phyloP scores from a whole-genome alignment of 2,329 filamentous ascomycete species.

The Aurifilum marmelostoma region DNA sequence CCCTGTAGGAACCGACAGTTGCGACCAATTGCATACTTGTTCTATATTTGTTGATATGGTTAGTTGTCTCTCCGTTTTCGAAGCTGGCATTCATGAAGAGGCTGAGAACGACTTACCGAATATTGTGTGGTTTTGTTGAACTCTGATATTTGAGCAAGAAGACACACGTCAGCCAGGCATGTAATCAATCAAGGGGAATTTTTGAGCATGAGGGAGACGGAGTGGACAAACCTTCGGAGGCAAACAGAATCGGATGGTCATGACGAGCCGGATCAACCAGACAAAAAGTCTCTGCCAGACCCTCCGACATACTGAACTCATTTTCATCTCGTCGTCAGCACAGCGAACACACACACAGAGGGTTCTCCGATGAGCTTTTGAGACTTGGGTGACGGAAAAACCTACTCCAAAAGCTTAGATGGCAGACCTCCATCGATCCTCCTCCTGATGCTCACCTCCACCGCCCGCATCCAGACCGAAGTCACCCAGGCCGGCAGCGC shows the following conservation, averaged over 20 bases:
- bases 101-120: slow-evolving; percentile 4
- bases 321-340: background rate
- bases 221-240: slow-evolving; percentile 64
- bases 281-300: slow-evolving; percentile 76
- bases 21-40: slow-evolving; percentile 72
- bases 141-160: slow-evolving; percentile 49
- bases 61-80: too few relatives aligned
- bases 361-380: too few relatives aligned
- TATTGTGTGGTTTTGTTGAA: slow-evolving; percentile 39
- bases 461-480: slow-evolving; percentile 67
- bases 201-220: too few relatives aligned
- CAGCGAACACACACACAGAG: too few relatives aligned
- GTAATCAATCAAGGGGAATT: too few relatives aligned
- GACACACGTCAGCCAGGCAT: background rate
- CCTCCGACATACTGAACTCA: slow-evolving; percentile 60
- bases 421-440: slow-evolving; percentile 70
- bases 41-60: slow-evolving; percentile 56
- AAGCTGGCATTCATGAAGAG: background rate
- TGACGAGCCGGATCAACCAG: slow-evolving; percentile 72
- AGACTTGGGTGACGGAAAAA: too few relatives aligned
- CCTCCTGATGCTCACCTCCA: slow-evolving; percentile 69
- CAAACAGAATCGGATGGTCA: slow-evolving; percentile 78
- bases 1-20: slow-evolving; percentile 82
- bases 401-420: slow-evolving; percentile 58
- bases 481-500: slow-evolving; percentile 75